Conservation (phyloP, 1,284 basidiomycete species). For the Sparassis latifolia region DNA sequence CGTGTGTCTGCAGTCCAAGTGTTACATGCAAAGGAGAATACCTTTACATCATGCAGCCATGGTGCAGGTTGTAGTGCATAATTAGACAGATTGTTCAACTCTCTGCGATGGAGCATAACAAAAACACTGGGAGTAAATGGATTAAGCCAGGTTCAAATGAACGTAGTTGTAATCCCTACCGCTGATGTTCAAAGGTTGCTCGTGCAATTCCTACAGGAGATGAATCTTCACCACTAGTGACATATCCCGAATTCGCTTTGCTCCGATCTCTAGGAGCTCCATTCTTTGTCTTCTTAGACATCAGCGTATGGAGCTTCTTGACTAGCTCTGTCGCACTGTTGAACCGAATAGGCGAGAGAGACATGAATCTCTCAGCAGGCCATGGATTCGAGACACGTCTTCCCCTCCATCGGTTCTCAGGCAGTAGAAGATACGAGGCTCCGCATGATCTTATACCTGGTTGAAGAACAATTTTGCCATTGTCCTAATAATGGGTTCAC, state of each 20-base stretch:
- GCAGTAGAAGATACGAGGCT: conserved; percentile 28
- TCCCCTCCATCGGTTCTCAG: background rate
- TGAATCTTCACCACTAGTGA: conserved; percentile 8
- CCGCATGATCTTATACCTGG: conserved; percentile 27
- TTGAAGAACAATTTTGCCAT: too few relatives aligned
- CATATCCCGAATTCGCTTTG: conserved; percentile 25
- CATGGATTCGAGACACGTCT: too few relatives aligned
- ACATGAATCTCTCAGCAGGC: conserved; percentile 18
- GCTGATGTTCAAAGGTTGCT: conserved; percentile 27
- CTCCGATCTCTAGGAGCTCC: conserved; percentile 19
- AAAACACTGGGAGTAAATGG: conserved; percentile 9
- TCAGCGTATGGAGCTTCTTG: conserved; percentile 19
- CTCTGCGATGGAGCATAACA: conserved; percentile 11
- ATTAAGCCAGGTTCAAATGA: too few relatives aligned
- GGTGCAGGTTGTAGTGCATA: conserved; percentile 17
- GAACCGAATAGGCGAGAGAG: conserved; percentile 29
- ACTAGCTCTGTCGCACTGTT: conserved; percentile 14
- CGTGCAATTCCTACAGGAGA: conserved; percentile 14
- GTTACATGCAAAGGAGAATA: conserved; percentile 26
- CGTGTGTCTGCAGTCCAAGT: conserved; percentile 23
- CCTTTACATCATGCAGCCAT: conserved; percentile 14
- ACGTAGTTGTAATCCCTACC: conserved; percentile 21
- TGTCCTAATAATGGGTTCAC: background rate
- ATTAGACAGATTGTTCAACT: conserved; percentile 8
- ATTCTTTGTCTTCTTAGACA: conserved; percentile 19